These are phyloP conservation scores for Licmophora abbreviata DNA, from an alignment of 108 stramenopile genomes.

Conservation along the genomic window DNA sequence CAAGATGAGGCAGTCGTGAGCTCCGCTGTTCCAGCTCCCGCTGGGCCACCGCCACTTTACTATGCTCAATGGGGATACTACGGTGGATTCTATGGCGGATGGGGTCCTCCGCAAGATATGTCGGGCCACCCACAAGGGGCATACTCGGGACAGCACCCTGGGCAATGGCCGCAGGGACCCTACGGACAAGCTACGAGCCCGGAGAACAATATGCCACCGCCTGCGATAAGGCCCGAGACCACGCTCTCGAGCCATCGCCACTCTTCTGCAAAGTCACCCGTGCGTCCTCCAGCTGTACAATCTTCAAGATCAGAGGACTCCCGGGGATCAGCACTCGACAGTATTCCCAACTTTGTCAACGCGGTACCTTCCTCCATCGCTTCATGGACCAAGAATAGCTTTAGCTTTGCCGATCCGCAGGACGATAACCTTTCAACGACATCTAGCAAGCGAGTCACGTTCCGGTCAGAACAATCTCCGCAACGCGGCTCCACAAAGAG, in stretches of 20 bases:
- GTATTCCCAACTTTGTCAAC: not conserved
- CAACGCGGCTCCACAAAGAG: not conserved
- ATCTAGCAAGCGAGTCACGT: not conserved
- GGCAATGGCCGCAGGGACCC: not conserved
- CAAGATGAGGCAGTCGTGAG: not conserved
- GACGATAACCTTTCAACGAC: not conserved
- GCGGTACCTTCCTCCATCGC: not conserved
- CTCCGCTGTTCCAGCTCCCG: not conserved
- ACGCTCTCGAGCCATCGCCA: not conserved
- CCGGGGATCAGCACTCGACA: not conserved
- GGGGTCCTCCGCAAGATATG: not conserved
- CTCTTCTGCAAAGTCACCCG: not conserved
- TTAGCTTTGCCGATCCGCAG: not conserved
- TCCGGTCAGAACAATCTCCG: not conserved
- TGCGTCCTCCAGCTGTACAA: not conserved
- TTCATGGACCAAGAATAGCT: constrained; percentile 2
- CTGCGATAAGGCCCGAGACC: not conserved
- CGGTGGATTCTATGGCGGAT: not conserved
- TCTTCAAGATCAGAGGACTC: not conserved
- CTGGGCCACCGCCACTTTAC: not conserved
- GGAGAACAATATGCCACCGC: not conserved
- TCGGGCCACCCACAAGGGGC: not conserved
- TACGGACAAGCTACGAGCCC: too few relatives aligned
- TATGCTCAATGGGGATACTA: not conserved
- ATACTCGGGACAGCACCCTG: not conserved